Evolutionary conservation across 2,329 filamentous ascomycete species (phyloP).

Genomic region (Scedosporium dehoogii): DNA sequence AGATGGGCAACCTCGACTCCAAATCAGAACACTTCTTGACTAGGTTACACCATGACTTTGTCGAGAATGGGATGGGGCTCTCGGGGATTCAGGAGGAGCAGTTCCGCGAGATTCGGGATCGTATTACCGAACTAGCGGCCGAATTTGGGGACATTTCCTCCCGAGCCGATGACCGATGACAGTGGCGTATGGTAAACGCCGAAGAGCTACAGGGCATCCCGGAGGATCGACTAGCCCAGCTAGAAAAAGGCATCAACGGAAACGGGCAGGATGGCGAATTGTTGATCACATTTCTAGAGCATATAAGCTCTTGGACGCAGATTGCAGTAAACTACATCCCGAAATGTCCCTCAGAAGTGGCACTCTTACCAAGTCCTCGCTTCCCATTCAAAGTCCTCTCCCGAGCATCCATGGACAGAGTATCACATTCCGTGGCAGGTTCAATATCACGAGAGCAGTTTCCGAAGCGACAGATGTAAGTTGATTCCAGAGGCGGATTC

Average conservation of each 20-base stretch:
- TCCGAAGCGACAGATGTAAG: background rate
- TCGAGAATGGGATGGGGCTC: background rate
- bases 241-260: background rate
- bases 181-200: background rate
- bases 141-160: background rate
- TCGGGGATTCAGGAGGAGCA: background rate
- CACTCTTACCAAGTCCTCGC: too few relatives aligned
- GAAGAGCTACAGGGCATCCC: background rate
- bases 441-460: background rate
- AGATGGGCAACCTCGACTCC: background rate
- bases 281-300: background rate
- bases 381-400: too few relatives aligned
- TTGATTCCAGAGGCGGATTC: background rate
- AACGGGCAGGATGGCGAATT: background rate
- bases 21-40: background rate
- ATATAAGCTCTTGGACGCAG: too few relatives aligned
- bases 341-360: too few relatives aligned
- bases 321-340: too few relatives aligned
- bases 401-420: background rate
- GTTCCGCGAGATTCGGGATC: background rate
- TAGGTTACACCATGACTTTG: background rate
- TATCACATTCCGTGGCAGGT: background rate
- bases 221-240: background rate
- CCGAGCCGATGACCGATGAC: background rate
- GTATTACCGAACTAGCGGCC: background rate